Percentiles rank a stretch among this genome's conserved stretches.
These are phyloP conservation scores for Ananas comosus DNA, from an alignment of 176 grass and related monocot species.

Conservation along the genomic window DNA sequence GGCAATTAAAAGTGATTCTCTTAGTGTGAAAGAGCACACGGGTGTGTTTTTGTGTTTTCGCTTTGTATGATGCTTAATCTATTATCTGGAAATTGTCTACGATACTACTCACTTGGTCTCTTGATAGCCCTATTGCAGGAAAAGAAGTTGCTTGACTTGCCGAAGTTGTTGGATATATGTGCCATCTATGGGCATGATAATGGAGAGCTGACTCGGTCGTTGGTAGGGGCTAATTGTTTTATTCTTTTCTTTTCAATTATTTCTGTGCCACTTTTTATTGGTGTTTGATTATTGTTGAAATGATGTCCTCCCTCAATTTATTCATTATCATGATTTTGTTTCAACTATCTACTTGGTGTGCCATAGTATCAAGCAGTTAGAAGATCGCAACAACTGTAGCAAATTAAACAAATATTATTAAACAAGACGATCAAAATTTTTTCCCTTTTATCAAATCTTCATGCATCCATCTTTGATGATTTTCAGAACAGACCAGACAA, in stretches of 20 bases:
- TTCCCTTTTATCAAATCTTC: too few species aligned
- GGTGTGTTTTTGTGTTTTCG: conserved; percentile 25
- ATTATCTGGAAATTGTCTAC: background rate
- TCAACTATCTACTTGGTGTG: too few species aligned
- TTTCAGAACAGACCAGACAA: too few species aligned
- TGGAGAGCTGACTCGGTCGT: conserved; percentile 52
- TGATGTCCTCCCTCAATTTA: background rate
- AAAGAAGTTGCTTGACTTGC: conserved; percentile 82
- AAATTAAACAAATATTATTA: too few species aligned
- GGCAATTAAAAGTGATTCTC: conserved; percentile 44
- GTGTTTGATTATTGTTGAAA: too few species aligned
- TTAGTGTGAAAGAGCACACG: conserved; percentile 83
- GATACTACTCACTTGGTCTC: conserved; percentile 21
- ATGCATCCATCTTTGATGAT: too few species aligned
- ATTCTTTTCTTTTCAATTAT: background rate
- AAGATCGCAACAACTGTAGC: too few species aligned
- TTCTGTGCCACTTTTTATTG: background rate
- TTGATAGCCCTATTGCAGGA: conserved; percentile 79
- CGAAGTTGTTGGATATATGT: conserved; percentile 93
- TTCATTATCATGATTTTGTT: background rate
- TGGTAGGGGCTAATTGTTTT: conserved; percentile 44
- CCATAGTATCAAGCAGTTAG: too few species aligned
- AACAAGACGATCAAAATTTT: too few species aligned
- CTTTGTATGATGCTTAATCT: background rate
- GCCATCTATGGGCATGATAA: conserved; percentile 92